These are phyloP conservation scores for Infundibulicybe gibba DNA, from an alignment of 768 basidiomycete genomes.

Conservation along the genomic window DNA sequence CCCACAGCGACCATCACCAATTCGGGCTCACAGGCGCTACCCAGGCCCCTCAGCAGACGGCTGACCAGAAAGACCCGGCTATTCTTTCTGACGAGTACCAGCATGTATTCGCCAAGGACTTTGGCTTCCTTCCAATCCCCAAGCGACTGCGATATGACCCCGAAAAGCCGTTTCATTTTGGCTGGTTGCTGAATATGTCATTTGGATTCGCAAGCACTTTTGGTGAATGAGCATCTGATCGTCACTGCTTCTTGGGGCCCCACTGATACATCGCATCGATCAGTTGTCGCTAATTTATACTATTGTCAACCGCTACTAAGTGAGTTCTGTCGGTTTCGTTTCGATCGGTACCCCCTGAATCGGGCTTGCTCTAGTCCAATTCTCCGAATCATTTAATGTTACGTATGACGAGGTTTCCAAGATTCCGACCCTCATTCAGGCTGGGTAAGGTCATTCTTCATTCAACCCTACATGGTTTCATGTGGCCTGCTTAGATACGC, in stretches of 20 bases:
- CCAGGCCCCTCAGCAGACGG: too few relatives aligned
- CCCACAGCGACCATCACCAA: too few relatives aligned
- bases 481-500: conserved; percentile 49
- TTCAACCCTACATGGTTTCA: too few relatives aligned
- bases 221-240: conserved; percentile 22
- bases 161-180: conserved; percentile 48
- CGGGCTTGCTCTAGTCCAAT: conserved; percentile 34
- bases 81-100: not conserved
- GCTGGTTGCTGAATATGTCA: conserved; percentile 43
- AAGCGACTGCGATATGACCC: conserved; percentile 47
- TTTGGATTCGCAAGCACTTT: conserved; percentile 65
- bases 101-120: conserved; percentile 33
- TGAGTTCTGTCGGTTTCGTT: conserved; percentile 21
- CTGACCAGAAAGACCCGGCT: too few relatives aligned
- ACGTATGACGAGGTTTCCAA: conserved; percentile 41
- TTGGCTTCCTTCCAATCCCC: conserved; percentile 67
- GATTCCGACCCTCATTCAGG: conserved; percentile 65
- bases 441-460: conserved; percentile 42
- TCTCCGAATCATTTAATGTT: conserved; percentile 31
- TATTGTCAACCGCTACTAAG: conserved; percentile 82
- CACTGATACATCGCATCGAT: not conserved
- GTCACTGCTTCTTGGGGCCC: not conserved
- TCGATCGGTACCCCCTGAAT: not conserved
- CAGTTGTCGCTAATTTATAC: conserved; percentile 74
- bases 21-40: too few relatives aligned